phyloP scores from a whole-genome alignment of 2,329 filamentous ascomycete species.

The Alternaria sp. region DNA sequence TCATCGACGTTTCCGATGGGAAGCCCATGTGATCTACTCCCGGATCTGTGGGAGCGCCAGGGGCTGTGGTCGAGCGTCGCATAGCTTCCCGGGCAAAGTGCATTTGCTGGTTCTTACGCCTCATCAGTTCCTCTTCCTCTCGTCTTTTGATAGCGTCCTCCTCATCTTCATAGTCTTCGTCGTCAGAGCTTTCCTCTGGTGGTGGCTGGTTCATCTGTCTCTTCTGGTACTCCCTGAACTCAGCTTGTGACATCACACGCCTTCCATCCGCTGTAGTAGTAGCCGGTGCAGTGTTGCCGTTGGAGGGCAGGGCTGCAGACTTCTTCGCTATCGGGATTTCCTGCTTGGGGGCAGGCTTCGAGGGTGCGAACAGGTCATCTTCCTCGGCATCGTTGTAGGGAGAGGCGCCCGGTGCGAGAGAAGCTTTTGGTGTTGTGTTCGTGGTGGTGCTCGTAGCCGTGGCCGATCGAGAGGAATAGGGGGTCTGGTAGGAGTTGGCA shows the following conservation, averaged over 20 bases:
- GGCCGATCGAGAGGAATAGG: constrained; percentile 43
- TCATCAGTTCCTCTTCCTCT: constrained; percentile 43
- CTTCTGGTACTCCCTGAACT: constrained; percentile 45
- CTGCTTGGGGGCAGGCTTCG: constrained; percentile 21
- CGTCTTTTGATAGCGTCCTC: constrained; percentile 47
- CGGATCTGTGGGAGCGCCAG: constrained; percentile 27
- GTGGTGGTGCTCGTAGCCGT: constrained; percentile 37
- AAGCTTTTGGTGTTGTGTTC: constrained; percentile 42
- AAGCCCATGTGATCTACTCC: constrained; percentile 41
- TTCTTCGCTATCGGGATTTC: constrained; percentile 13
- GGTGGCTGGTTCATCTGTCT: constrained; percentile 36
- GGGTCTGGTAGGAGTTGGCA: constrained; percentile 43
- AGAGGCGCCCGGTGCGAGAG: constrained; percentile 29
- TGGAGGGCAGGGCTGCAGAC: constrained; percentile 15
- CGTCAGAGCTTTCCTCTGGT: constrained; percentile 40
- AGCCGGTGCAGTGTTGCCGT: constrained; percentile 21
- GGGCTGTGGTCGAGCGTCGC: constrained; percentile 47
- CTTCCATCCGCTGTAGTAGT: constrained; percentile 23
- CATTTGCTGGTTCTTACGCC: constrained; percentile 47
- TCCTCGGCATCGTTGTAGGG: constrained; percentile 35
- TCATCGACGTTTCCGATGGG: constrained; percentile 46
- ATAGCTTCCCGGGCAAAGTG: constrained; percentile 46
- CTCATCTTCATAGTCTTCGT: constrained; percentile 51
- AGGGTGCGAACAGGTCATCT: constrained; percentile 44
- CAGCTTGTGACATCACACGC: constrained; percentile 46